These are phyloP conservation scores for Chrysanthemum makinoi DNA, from an alignment of 129 eudicot species.

Conservation along the genomic window DNA sequence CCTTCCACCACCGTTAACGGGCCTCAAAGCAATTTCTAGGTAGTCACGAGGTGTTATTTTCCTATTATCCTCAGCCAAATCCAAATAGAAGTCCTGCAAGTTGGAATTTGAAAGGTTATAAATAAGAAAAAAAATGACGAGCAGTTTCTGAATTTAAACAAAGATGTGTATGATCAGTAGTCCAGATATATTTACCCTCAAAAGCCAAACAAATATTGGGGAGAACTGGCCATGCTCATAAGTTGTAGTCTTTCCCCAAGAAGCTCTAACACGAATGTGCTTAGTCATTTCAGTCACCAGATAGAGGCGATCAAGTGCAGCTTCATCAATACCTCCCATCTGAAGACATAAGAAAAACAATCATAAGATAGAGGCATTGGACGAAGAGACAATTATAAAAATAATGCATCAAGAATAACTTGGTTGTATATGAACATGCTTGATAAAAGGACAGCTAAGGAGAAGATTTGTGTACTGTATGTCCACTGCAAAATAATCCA, in stretches of 20 bases:
- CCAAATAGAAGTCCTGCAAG: conserved; percentile 88
- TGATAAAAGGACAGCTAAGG: conserved; percentile 92
- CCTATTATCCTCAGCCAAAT: conserved; percentile 81
- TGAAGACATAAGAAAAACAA: conserved; percentile 24
- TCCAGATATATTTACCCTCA: conserved; percentile 62
- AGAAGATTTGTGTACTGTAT: conserved; percentile 92
- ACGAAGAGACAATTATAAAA: not conserved
- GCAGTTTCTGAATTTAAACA: conserved; percentile 13
- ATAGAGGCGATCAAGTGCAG: conserved; percentile 97
- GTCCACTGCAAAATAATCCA: conserved; percentile 68
- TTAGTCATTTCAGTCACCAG: conserved; percentile 99
- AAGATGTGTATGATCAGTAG: conserved; percentile 2
- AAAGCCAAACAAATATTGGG: conserved; percentile 99
- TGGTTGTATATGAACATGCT: conserved; percentile 99
- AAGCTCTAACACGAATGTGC: conserved; percentile 95
- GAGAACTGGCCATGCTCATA: conserved; percentile 97
- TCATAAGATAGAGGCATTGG: not conserved
- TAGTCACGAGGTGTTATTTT: conserved; percentile 98
- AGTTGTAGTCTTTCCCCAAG: conserved; percentile 82
- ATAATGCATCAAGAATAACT: conserved; percentile 32
- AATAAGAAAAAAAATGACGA: not conserved
- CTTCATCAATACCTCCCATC: conserved; percentile 99
- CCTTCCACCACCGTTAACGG: conserved; percentile 71
- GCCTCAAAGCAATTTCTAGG: conserved; percentile 83
- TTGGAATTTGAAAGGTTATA: not conserved